Conservation (phyloP, 2,329 filamentous ascomycete species). For the Colletotrichum zoysiae region DNA sequence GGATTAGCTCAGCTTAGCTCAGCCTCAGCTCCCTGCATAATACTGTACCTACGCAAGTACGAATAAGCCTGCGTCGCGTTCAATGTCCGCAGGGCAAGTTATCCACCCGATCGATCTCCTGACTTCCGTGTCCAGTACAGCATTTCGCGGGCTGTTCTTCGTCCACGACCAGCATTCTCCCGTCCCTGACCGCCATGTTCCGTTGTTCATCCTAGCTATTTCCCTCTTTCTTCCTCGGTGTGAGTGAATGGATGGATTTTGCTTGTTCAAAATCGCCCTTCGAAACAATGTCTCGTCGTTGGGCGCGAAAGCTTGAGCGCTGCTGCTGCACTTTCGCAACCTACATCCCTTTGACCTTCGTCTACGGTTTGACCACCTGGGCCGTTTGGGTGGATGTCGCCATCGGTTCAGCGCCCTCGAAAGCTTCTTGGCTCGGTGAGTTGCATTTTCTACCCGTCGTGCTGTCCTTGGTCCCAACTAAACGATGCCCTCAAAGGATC, state of each 20-base stretch:
- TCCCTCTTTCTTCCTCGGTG: constrained; percentile 17
- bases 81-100: constrained; percentile 1
- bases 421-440: constrained; percentile 70
- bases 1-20: constrained; percentile 13
- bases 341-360: constrained; percentile 89
- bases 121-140: constrained; percentile 22
- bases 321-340: constrained; percentile 83
- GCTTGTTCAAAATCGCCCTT: constrained; percentile 43
- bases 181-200: constrained; percentile 36
- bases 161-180: constrained; percentile 29
- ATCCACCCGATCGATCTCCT: constrained; percentile 18
- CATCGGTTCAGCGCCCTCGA: constrained; percentile 72
- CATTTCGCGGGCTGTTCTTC: constrained; percentile 31
- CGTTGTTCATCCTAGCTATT: constrained; percentile 19
- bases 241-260: constrained; percentile 42
- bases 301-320: constrained; percentile 80
- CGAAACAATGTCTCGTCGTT: constrained; percentile 69
- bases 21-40: constrained; percentile 25
- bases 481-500: constrained; percentile 56
- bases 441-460: constrained; percentile 25
- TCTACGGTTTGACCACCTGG: constrained; percentile 93
- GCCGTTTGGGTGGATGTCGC: constrained; percentile 87
- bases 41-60: neutral
- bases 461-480: constrained; percentile 40
- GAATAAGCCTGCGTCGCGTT: constrained; percentile 3